Base-by-base conservation (phyloP, 768 basidiomycete species). In the Suillus ampliporus region DNA sequence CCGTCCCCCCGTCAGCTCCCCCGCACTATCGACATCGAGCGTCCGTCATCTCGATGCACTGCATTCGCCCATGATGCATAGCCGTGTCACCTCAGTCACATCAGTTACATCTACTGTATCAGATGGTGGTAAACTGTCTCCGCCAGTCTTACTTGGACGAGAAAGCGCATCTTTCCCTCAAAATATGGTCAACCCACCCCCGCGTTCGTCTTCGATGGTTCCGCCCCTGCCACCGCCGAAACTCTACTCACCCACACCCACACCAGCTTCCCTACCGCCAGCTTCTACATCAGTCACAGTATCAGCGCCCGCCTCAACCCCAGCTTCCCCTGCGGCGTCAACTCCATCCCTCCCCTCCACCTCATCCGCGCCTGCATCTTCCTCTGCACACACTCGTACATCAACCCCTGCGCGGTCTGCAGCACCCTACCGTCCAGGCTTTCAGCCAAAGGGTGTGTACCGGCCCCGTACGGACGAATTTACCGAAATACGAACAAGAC, bases 391-490 rank as follows among this genome's bases (percentile, higher is more conserved):
- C 5, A 56, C 67, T 19, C 61, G 59, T 14, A 59, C 63, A 8
- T 62, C 61, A 17, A 64, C 64, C 8, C 69, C 59, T 53, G 58
- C 69, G 28, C 74, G 69, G 56, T 64, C 73, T 54, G 69, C 76
- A 5, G 86, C 89, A 1, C 91, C 89, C 2, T 99, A 99, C 72
- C 88, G 90, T 51, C 88, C 93, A 3, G 94, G 95, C 1, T 99
- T 98, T 72, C 97, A 99, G 73, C 97, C 97, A 6, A 90, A 84
- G 69, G 96, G 96, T 5, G 86, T 95, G 5, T 89, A 86, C 72
- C 79, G 89, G 14, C 87, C 84, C 6, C 85, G 90, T 41, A 97
- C 95, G 8, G 94, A 93, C 60, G 91, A 94, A 59, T 98, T 94
- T 68, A 61, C 61, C 5, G 82, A 83, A 4, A 66, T 80, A 13